Base-by-base conservation (phyloP, 768 basidiomycete species). In the Pleurotus ostreatus region DNA sequence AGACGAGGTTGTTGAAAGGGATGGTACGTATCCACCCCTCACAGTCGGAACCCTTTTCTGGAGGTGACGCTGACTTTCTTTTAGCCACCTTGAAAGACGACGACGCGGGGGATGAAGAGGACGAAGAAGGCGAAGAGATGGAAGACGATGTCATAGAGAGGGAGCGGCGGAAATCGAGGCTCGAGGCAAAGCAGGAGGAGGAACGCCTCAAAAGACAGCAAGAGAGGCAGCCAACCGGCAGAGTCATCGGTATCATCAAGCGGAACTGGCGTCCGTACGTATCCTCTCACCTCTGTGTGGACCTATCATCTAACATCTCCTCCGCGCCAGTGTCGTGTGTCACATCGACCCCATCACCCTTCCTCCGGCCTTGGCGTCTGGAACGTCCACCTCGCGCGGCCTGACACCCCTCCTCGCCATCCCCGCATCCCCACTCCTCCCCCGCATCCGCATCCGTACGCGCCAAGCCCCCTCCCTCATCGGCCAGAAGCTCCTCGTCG, bases 401-500 rank as follows among this genome's bases (percentile, higher is more conserved):
- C 85, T 86, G 55, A 94, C 95, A 74, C 91, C 94, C 1, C 89
- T 98, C 25, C 94, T 98, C 67, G 96, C 94, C 1, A 92, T 91
- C 2, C 96, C 97, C 0, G 88, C 96, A 39, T 95, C 94, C 9
- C 83, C 92, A 6, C 79, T 91, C 11, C 84, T 98, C 51, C 97
- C 97, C 1, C 89, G 94, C 45, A 98, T 98, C 63, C 87, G 95
- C 23, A 77, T 99, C 41, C 86, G 94, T 37, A 99, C 97, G 0
- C 89, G 97, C 5, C 97, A 99, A 75, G 95, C 94, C 1, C 90
- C 94, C 0, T 70, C 81, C 1, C 84, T 99, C 13, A 70, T 97
- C 15, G 84, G 86, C 38, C 95, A 99, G 68, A 98, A 99, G 69
- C 96, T 99, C 61, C 83, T 99, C 22, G 93, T 98, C 43, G 88